A percentile compares a stretch with the other conserved stretches of the same genome.
These are phyloP conservation scores for Rhizophagus prolifer DNA, from an alignment of 192 early-diverging fungal genomes.

Conservation along the genomic window DNA sequence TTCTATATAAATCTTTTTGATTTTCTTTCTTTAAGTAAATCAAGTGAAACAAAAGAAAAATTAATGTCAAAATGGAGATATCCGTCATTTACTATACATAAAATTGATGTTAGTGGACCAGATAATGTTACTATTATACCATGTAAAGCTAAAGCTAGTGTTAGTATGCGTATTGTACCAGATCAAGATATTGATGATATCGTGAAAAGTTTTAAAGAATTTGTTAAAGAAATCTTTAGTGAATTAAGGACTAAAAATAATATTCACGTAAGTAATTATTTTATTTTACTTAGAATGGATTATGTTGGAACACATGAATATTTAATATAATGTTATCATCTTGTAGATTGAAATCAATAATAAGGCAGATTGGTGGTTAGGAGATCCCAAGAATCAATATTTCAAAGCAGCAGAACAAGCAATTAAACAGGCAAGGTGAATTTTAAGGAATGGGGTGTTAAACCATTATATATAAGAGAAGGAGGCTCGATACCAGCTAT, in stretches of 20 bases:
- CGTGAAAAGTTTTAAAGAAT: slow-evolving; percentile 51
- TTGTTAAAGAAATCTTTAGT: slow-evolving; percentile 55
- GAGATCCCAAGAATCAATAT: slow-evolving; percentile 61
- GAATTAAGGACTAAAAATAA: slow-evolving; percentile 47
- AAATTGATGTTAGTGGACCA: slow-evolving; percentile 71
- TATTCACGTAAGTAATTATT: slow-evolving; percentile 38
- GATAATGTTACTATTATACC: slow-evolving; percentile 74
- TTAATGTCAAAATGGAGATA: slow-evolving; percentile 76
- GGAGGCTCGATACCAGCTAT: slow-evolving; percentile 79
- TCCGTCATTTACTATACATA: slow-evolving; percentile 72
- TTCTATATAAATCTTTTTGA: background rate
- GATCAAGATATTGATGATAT: slow-evolving; percentile 70
- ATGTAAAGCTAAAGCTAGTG: slow-evolving; percentile 59
- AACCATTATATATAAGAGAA: slow-evolving; percentile 73
- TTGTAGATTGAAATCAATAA: slow-evolving; percentile 60
- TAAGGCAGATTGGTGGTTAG: slow-evolving; percentile 76
- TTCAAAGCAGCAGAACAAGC: slow-evolving; percentile 69
- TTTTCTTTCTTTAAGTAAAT: background rate
- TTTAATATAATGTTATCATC: background rate
- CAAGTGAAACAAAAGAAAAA: slow-evolving; percentile 47
- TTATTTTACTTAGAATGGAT: background rate
- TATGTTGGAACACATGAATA: too few relatives aligned
- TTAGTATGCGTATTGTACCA: slow-evolving; percentile 77
- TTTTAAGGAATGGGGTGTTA: slow-evolving; percentile 58
- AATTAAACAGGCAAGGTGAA: slow-evolving; percentile 56